These are phyloP conservation scores for Malassezia dermatis DNA, from an alignment of 1,284 basidiomycete genomes.

Conservation along the genomic window DNA sequence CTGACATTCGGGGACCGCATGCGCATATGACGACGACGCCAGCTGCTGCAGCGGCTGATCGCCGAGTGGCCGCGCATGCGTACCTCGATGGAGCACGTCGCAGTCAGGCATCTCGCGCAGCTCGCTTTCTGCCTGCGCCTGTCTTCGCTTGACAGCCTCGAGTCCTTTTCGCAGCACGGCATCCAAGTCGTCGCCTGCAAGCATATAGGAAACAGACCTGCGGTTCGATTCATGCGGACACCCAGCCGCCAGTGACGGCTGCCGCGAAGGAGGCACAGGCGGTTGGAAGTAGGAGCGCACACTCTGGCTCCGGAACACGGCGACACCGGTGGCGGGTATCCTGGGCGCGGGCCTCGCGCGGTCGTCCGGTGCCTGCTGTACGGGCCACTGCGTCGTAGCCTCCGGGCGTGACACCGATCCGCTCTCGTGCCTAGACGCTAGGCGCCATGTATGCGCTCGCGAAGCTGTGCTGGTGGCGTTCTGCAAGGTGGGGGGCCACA, in stretches of 20 bases:
- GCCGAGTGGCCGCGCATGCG: background rate
- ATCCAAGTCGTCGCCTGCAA: background rate
- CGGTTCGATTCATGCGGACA: background rate
- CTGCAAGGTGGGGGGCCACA: background rate
- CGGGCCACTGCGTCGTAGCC: background rate
- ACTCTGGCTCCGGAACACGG: conserved; percentile 6
- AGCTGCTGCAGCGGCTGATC: background rate
- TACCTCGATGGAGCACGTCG: no score
- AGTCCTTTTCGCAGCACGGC: conserved; percentile 7
- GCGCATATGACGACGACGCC: background rate
- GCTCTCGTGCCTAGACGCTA: background rate
- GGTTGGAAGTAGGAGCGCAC: conserved; percentile 6
- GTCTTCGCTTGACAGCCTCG: conserved; percentile 6
- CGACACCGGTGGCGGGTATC: background rate
- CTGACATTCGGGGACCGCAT: background rate
- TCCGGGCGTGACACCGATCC: background rate
- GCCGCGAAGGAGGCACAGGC: background rate
- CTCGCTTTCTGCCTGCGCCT: background rate
- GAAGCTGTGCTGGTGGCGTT: background rate
- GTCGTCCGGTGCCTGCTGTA: background rate
- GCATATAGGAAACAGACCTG: background rate
- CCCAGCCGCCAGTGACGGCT: background rate
- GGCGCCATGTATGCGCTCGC: background rate
- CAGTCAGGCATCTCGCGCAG: background rate
- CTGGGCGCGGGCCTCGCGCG: background rate